Evolutionary conservation across 306 rosid genomes (phyloP), one percentile per base, ranked within the genome.

Genomic region (Castanea mollissima): DNA sequence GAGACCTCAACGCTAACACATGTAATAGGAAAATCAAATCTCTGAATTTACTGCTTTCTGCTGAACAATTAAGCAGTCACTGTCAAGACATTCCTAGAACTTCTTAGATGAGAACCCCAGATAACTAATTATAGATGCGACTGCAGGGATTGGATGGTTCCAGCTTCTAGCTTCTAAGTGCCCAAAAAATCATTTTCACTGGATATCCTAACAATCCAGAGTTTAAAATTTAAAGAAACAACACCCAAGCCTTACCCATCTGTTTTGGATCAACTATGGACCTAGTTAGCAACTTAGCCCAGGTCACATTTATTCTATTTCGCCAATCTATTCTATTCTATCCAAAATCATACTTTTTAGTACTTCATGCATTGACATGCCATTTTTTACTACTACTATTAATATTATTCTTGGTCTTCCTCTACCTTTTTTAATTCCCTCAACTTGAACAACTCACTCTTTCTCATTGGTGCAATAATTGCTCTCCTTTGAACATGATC

Each of bases 101-200:
- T 7, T 34, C 4, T 34, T 16, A 15, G 4, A n/a, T 0, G 5
- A 51, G 71, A 6, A 19, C 21, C 16, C 51, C 10, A 32, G 25
- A 18, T 29, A 67, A 9, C 25, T 14, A 18, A 67, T 23, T 67
- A 67, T 34, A 34, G 71, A 34, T 18, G 27, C 14, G 3, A 44
- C 71, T 29, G 35, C 69, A 62, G 35, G 62, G 68, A 69, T 32
- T 21, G 34, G 70, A 55, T 59, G 57, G 52, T 58, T 79, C 67
- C 60, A 41, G 46, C 46, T 8, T 41, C 44, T 38, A 25, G 15
- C 73, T 16, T 64, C 31, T 29, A 31, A 67, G 51, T 35, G 41
- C 58, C 73, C 80, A 79, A 21, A 69, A 71, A 49, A 69, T 74
- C 34, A 69, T 29, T 32, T 31, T 51, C 78, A 62, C 35, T 21